A percentile compares a stretch with the other conserved stretches of the same genome.
Conservation (phyloP, 129 eudicot genomes). For the Pittosporum tobira region DNA sequence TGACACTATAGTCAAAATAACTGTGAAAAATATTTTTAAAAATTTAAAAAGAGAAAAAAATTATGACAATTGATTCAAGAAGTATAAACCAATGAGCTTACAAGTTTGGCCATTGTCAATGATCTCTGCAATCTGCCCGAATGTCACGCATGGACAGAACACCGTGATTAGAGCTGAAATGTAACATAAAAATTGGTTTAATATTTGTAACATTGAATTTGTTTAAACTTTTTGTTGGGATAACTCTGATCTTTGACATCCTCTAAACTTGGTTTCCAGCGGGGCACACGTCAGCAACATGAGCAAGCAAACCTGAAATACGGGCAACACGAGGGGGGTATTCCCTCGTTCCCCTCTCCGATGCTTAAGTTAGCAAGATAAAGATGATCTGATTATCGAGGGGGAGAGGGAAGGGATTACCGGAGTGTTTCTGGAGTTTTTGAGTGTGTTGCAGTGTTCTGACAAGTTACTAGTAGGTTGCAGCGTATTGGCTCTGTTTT, state of each 20-base stretch:
- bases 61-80: too few species aligned
- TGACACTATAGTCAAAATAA: too few species aligned
- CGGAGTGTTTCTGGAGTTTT: background rate
- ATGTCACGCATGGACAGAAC: conserved; percentile 42
- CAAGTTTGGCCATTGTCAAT: conserved; percentile 38
- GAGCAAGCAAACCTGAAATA: background rate
- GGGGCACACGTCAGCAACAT: too few species aligned
- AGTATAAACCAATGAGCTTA: conserved; percentile 19
- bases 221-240: background rate
- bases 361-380: too few species aligned
- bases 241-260: too few species aligned
- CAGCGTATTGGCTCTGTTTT: background rate
- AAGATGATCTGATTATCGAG: background rate
- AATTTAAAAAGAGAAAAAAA: too few species aligned
- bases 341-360: too few species aligned
- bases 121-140: conserved; percentile 34
- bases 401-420: background rate
- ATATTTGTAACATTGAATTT: background rate
- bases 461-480: too few species aligned
- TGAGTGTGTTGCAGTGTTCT: too few species aligned
- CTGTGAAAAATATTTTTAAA: too few species aligned
- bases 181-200: background rate
- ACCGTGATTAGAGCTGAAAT: conserved; percentile 33
- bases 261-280: too few species aligned
- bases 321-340: too few species aligned